A percentile compares a stretch with the other conserved stretches of the same genome.
Evolutionary conservation across 805 yeast species (phyloP).

Genomic region (Zygoascus bituminiphila): DNA sequence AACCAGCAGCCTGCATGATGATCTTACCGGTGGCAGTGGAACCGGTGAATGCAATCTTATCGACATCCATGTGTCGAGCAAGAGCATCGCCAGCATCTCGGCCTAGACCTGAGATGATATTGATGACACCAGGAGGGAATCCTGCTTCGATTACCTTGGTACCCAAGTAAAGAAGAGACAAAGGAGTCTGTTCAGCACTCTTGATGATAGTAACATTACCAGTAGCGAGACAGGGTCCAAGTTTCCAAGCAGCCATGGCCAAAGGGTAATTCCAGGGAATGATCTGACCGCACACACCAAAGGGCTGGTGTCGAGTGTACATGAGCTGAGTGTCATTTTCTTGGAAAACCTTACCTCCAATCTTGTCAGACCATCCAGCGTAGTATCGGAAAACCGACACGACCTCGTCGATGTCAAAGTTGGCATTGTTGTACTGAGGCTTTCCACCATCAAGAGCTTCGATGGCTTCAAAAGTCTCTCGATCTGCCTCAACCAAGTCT

Average conservation of each 20-base stretch:
- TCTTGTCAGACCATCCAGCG: conserved; percentile 71
- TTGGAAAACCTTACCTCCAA: conserved; percentile 53
- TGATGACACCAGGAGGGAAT: conserved; percentile 69
- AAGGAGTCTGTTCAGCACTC: conserved; percentile 69
- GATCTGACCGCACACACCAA: conserved; percentile 59
- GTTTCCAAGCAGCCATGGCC: conserved; percentile 70
- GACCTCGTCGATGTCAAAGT: conserved; percentile 24
- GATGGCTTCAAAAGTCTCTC: conserved; percentile 65
- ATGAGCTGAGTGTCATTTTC: conserved; percentile 53
- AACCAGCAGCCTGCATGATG: conserved; percentile 69
- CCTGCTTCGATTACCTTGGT: conserved; percentile 54
- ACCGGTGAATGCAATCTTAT: conserved; percentile 90
- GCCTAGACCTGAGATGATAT: conserved; percentile 65
- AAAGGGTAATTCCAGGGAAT: conserved; percentile 71
- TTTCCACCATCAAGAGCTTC: conserved; percentile 91
- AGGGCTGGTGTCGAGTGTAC: conserved; percentile 60
- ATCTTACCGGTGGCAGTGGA: conserved; percentile 81
- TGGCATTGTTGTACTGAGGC: conserved; percentile 32
- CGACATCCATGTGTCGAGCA: conserved; percentile 55
- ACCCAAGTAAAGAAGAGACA: conserved; percentile 57
- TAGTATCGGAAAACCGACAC: conserved; percentile 51
- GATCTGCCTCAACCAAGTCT: conserved; percentile 64
- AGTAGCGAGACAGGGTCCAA: conserved; percentile 75
- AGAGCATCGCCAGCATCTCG: conserved; percentile 59
- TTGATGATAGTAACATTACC: conserved; percentile 69